Percentiles rank a stretch among this genome's conserved stretches.
These are phyloP conservation scores for Neopestalotiopsis clavispora DNA, from an alignment of 2,329 filamentous ascomycete species.

Conservation along the genomic window DNA sequence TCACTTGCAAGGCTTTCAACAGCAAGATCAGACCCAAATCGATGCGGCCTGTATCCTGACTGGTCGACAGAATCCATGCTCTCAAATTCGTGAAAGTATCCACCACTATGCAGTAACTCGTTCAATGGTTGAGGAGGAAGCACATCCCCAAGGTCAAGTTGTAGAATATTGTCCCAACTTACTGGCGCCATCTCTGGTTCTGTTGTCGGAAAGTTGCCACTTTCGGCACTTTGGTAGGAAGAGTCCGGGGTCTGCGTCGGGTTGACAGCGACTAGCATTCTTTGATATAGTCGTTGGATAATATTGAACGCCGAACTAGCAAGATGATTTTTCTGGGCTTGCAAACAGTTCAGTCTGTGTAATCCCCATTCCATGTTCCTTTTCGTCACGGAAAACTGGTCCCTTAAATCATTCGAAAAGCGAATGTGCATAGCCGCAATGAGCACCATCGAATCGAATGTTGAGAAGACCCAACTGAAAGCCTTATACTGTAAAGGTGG, in stretches of 20 bases:
- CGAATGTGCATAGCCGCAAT: not conserved
- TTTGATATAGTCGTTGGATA: not conserved
- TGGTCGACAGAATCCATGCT: not conserved
- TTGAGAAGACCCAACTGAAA: not conserved
- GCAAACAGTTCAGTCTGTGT: not conserved
- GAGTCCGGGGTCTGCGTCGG: not conserved
- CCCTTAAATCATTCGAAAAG: not conserved
- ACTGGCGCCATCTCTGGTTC: not conserved
- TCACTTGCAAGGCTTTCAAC: not conserved
- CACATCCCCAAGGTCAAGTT: not conserved
- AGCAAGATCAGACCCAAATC: not conserved
- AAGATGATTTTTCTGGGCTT: not conserved
- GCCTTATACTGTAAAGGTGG: not conserved
- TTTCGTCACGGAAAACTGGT: not conserved
- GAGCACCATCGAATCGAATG: not conserved
- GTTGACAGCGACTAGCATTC: not conserved
- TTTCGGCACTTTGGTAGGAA: not conserved
- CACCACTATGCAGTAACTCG: not conserved
- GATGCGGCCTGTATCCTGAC: not conserved
- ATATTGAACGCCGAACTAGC: not conserved
- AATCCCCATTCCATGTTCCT: not conserved
- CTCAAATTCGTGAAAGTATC: not conserved
- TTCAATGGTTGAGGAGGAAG: not conserved
- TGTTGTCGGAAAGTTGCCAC: not conserved
- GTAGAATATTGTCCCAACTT: not conserved